Percentiles rank a stretch among this genome's conserved stretches.
phyloP scores from a whole-genome alignment of 140 eudicot genomes.

The Ambrosia hybrid region DNA sequence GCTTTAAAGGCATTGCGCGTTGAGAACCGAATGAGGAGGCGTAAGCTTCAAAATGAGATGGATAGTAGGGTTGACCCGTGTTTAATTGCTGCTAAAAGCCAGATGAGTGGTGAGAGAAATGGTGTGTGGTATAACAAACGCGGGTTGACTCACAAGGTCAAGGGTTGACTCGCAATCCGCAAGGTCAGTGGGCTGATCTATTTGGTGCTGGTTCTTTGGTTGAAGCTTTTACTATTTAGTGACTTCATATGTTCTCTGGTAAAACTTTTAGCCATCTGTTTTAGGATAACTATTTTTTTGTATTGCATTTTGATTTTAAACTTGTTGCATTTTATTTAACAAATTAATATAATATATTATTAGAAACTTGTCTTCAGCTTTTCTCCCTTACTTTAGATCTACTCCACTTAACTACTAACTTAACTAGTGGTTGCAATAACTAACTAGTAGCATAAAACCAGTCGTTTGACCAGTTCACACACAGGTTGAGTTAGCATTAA shows the following conservation, averaged over 20 bases:
- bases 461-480: no score
- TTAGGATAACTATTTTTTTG: constrained; percentile 12
- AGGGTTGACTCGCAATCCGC: constrained; percentile 44
- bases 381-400: neutral
- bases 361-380: constrained; percentile 4
- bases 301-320: constrained; percentile 13
- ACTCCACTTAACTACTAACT: neutral
- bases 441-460: no score
- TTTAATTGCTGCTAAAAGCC: constrained; percentile 64
- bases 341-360: constrained; percentile 6
- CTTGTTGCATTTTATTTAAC: constrained; percentile 10
- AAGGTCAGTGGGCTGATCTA: constrained; percentile 43
- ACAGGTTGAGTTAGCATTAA: no score
- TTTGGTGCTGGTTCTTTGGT: constrained; percentile 8
- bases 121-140: constrained; percentile 71
- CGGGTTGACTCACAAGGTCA: constrained; percentile 62
- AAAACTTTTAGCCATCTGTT: constrained; percentile 14
- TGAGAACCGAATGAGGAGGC: constrained; percentile 82
- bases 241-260: constrained; percentile 12
- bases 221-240: neutral
- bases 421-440: no score
- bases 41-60: constrained; percentile 65
- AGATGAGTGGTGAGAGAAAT: constrained; percentile 52
- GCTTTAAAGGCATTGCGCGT: constrained; percentile 54
- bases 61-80: constrained; percentile 58